A percentile compares a stretch with the other conserved stretches of the same genome.
Evolutionary conservation across 73 alveolate genomes (phyloP).

Genomic region (Paramecium sexaurelia): DNA sequence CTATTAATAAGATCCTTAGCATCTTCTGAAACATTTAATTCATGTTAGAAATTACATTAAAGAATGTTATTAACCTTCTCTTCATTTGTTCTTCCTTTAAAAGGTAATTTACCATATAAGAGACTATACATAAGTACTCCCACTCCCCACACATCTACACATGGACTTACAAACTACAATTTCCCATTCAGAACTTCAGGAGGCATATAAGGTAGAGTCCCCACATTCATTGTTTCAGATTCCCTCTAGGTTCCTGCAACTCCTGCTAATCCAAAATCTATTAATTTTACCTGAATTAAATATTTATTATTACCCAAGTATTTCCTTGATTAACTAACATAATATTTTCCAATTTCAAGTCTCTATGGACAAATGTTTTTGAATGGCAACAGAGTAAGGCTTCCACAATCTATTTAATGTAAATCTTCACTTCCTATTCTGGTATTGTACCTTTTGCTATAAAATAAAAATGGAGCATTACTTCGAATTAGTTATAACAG

Average conservation of each 20-base stretch:
- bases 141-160: constrained; percentile 87
- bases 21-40: neutral
- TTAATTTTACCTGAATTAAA: constrained; percentile 64
- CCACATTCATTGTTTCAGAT: constrained; percentile 74
- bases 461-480: neutral
- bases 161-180: constrained; percentile 64
- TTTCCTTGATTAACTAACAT: constrained; percentile 66
- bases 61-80: constrained; percentile 30
- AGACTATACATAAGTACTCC: constrained; percentile 76
- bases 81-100: constrained; percentile 72
- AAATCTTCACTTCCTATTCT: neutral
- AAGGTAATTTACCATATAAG: constrained; percentile 81
- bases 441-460: neutral
- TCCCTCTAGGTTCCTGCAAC: constrained; percentile 73
- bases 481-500: neutral
- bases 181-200: constrained; percentile 80
- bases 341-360: constrained; percentile 90
- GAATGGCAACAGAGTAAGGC: constrained; percentile 86
- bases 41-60: neutral
- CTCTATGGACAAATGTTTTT: constrained; percentile 86
- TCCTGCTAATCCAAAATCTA: constrained; percentile 81
- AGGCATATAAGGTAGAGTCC: constrained; percentile 87
- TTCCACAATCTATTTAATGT: constrained; percentile 78
- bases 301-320: constrained; percentile 52
- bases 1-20: neutral